Conservation (phyloP, 2,329 filamentous ascomycete genomes). For the Penicillium frequentans region DNA sequence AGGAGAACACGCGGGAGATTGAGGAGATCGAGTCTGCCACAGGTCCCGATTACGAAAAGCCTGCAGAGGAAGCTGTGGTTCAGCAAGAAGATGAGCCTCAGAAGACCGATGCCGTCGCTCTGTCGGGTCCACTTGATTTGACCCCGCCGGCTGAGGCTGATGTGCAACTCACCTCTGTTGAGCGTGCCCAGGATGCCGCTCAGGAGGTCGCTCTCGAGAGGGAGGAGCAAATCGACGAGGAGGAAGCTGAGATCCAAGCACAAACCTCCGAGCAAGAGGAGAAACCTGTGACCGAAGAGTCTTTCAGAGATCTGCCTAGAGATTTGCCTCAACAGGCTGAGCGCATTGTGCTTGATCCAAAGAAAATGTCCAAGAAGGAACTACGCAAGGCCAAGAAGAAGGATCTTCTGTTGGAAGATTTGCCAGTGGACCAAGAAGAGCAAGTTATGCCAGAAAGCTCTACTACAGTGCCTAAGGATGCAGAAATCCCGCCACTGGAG, state of each 20-base stretch:
- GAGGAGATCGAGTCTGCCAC: not conserved
- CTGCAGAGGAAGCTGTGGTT: not conserved
- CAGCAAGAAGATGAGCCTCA: not conserved
- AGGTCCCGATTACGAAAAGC: not conserved
- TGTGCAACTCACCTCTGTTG: not conserved
- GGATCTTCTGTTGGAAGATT: not conserved
- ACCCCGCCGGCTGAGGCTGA: not conserved
- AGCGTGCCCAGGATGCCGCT: not conserved
- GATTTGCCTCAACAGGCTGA: slow-evolving; percentile 4
- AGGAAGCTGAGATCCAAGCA: not conserved
- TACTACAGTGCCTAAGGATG: not conserved
- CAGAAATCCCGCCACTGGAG: not conserved
- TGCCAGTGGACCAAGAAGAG: not conserved
- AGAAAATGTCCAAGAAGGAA: slow-evolving; percentile 25
- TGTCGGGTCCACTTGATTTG: not conserved
- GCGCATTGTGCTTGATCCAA: slow-evolving; percentile 5
- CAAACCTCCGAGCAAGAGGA: not conserved
- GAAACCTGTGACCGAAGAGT: not conserved
- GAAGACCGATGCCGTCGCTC: not conserved
- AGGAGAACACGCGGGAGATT: not conserved
- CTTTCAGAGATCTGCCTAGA: not conserved
- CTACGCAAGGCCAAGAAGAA: slow-evolving; percentile 25
- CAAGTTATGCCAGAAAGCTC: not conserved
- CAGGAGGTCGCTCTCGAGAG: not conserved
- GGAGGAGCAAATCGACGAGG: not conserved